Conservation (phyloP, 1,139 yeast species). For the Saccharomyces pastorianus region DNA sequence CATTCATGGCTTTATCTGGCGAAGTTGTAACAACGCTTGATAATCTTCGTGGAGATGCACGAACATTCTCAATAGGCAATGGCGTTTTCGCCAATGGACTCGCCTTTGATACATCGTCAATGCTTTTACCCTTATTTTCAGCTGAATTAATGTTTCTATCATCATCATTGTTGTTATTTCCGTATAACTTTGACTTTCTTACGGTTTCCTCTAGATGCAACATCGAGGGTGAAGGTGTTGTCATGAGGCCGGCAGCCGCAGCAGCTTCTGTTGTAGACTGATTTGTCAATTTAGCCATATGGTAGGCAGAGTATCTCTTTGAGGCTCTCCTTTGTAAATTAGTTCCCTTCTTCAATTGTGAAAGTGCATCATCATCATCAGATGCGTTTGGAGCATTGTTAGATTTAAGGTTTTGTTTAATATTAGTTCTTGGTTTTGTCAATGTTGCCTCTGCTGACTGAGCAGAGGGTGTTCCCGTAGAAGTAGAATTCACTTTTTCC, state of each 20-base stretch:
- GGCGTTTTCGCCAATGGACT: not conserved
- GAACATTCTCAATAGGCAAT: not conserved
- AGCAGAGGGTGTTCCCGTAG: not conserved
- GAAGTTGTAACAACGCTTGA: not conserved
- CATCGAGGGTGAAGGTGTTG: constrained; percentile 6
- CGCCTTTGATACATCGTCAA: not conserved
- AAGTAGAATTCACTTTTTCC: not conserved
- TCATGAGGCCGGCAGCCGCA: constrained; percentile 26
- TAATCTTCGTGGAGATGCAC: not conserved
- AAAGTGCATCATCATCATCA: constrained; percentile 45
- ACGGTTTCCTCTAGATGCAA: not conserved
- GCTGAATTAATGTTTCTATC: constrained; percentile 13
- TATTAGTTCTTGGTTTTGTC: not conserved
- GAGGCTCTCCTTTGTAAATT: constrained; percentile 87
- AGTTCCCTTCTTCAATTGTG: constrained; percentile 71
- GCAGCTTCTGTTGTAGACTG: constrained; percentile 34
- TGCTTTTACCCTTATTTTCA: not conserved
- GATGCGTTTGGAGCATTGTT: constrained; percentile 13
- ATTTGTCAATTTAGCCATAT: constrained; percentile 70
- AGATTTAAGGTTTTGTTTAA: not conserved
- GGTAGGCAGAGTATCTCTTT: constrained; percentile 79
- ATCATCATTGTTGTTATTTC: constrained; percentile 3
- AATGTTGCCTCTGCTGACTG: not conserved
- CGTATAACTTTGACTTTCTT: constrained; percentile 1
- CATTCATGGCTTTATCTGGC: not conserved